These are phyloP conservation scores for Epichloe baconii DNA, from an alignment of 2,329 filamentous ascomycete species.

Conservation along the genomic window DNA sequence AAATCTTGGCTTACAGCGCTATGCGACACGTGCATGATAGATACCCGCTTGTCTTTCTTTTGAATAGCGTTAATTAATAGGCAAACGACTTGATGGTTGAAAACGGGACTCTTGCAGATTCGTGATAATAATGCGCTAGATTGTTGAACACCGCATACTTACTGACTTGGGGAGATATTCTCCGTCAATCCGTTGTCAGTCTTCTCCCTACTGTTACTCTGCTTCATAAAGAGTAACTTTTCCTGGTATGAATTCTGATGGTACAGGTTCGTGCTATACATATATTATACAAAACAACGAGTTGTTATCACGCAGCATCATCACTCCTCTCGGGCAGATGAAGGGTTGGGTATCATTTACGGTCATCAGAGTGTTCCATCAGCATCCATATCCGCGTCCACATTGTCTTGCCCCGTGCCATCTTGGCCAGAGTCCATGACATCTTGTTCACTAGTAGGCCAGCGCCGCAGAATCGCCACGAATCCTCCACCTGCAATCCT, in stretches of 20 bases:
- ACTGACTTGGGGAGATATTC: too few species aligned
- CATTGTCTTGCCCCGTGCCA: not conserved
- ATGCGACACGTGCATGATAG: constrained; percentile 4
- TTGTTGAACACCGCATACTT: too few species aligned
- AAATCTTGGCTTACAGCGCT: not conserved
- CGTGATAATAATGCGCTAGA: too few species aligned
- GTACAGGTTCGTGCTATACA: not conserved
- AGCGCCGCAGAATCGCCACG: constrained; percentile 24
- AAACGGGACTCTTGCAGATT: not conserved
- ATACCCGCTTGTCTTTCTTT: constrained; percentile 7
- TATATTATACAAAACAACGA: not conserved
- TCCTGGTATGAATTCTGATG: too few species aligned
- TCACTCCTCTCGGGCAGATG: not conserved
- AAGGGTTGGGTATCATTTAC: not conserved
- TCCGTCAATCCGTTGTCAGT: too few species aligned
- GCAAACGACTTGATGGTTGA: constrained; percentile 2
- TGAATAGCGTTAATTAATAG: constrained; percentile 5
- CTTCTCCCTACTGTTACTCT: too few species aligned
- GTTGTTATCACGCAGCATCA: not conserved
- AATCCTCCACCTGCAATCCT: constrained; percentile 28
- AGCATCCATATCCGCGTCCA: not conserved
- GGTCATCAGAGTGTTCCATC: not conserved
- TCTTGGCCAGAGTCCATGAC: constrained; percentile 1
- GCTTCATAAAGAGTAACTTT: too few species aligned
- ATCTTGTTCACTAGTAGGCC: constrained; percentile 12